Base-by-base conservation (phyloP, 1,284 basidiomycete genomes). In the Schizopora paradoxa region DNA sequence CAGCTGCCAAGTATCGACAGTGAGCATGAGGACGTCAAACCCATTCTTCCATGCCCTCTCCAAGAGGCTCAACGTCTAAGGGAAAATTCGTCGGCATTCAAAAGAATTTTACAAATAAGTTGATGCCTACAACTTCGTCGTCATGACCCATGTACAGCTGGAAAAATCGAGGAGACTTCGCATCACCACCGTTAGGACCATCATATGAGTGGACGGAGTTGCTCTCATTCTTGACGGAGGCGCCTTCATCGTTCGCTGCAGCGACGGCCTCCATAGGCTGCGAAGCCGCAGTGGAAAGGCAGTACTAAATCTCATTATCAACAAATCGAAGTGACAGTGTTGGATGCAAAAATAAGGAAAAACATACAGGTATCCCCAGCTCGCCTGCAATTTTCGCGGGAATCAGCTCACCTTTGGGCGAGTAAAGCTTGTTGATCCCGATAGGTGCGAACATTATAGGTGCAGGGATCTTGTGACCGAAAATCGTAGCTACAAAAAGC, bases 121-220 rank as follows among this genome's bases (percentile, higher is more conserved):
- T 1, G 16, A n/a, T 13, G 31, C 61, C 49, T 33, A 68, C 68
- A 31, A 78, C 63, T 25, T 76, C 74, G 38, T 74, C 74, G 48
- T 77, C 71, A 52, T 76, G 76, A 2, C 74, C 73, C 66, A 76
- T 75, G 55, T 81, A 81, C 10, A 82, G 63, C 62, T 81, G 78
- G 64, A 74, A 82, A 60, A 75, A 80, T 31, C 75, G 62, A 0
- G 73, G 69, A 8, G 70, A 66, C 39, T 68, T 61, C 2, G 66
- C 64, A 19, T 62, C 53, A 3, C 65, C 65, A 18, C 65, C 65
- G 40, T 65, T 66, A 1, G 62, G 58, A 2, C 65, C 65, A 54
- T 46, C 27, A 36, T 69, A 65, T 26, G 54, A 38, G 45, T 66
- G 63, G 31, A 68, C 61, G 23, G 57, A 55, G 47, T 69, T 68